Evolutionary conservation across 495 filamentous ascomycete genomes (phyloP), one percentile per base, ranked within the genome.

Genomic region (Lindgomyces ingoldianus): DNA sequence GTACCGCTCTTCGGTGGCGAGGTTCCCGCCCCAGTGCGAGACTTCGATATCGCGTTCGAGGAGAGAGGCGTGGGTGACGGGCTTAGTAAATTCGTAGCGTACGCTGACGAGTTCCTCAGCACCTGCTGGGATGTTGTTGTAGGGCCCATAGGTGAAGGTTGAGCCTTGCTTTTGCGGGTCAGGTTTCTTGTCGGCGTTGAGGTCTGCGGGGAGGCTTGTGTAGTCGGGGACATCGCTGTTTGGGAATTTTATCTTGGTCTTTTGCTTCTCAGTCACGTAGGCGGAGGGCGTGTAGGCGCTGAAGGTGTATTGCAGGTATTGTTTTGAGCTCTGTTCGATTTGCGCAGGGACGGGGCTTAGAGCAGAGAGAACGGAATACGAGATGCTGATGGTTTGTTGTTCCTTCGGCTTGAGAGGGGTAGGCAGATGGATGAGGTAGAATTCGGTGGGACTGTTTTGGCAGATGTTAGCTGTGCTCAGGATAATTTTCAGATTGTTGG

Each of bases 11-110:
- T 98, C 95, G 25, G 89, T 89, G 0, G 93, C 94, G 42, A 98
- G 77, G 74, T 98, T 98, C 24, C 94, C 95, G 63, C 94, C 94
- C 94, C 94, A 98, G 74, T 98, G 95, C 68, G 90, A 94, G 64
- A 98, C 88, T 75, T 98, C 93, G 59, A 98, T 77, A 69, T 96
- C 92, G 24, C 94, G 87, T 80, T 97, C 90, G 45, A 97, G 79
- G 4, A 83, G 75, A 18, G 83, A 84, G 39, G 88, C 83, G 68
- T 91, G 89, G 57, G 86, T 87, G 42, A 98, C 78, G 4, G 94
- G 95, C 74, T 90, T 91, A 45, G 91, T 98, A 81, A 96, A 96
- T 71, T 98, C 92, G 77, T 95, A 98, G 42, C 95, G 91, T 22
- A 96, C 87, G 60, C 79, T 84, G 58, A 91, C 81, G 10, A 87